Base-by-base conservation (phyloP, 2,329 filamentous ascomycete species). In the Aspergillus sp. region DNA sequence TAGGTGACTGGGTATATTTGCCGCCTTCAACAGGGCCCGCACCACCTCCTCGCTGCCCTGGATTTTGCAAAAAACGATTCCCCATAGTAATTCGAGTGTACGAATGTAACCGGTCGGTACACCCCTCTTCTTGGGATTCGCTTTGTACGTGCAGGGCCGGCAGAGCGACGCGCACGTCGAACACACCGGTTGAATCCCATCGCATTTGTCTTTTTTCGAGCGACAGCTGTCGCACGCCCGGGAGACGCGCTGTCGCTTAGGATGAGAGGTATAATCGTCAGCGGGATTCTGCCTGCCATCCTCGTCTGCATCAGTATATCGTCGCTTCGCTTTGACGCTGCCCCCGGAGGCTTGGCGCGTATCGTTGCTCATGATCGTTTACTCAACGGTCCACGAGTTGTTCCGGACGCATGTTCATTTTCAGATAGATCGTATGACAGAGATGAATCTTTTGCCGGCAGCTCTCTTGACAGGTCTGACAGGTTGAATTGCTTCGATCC, bases 61-160 rank as follows among this genome's bases (percentile, higher is more conserved):
- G 31, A 81, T 75, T 43, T 78, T 77, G 46, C 80, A 75, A 47
- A 88, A 83, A 1, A 86, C 67, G 72, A 82, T 82, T 9, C 82
- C 83, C 43, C 86, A 72, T 7, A 83, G 77, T 35, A 86, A 65
- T 62, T 90, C 86, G 12, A 90, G 71, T 0, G 84, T 85, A 30
- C 85, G 78, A 43, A 90, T 83, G 58, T 90, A 89, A 11, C 87
- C 86, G n/a, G 86, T 86, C 54, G 86, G 86, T 8, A 90, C 80
- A 4, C 87, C 86, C 50, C 86, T 76, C 62, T 89, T 89, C 65
- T 88, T 88, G 6, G 84, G 81, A 42, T 81, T 82, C 42, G 83
- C 77, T 48, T 85, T 81, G 61, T 90, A 90, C 11, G 83, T 82
- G 62, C 87, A 90, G 30, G 73, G 63, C 39, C 85, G 75, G 42